Evolutionary conservation across 163 green algal genomes (phyloP), one percentile per base, ranked within the genome.

Genomic region (Volvox carteri): DNA sequence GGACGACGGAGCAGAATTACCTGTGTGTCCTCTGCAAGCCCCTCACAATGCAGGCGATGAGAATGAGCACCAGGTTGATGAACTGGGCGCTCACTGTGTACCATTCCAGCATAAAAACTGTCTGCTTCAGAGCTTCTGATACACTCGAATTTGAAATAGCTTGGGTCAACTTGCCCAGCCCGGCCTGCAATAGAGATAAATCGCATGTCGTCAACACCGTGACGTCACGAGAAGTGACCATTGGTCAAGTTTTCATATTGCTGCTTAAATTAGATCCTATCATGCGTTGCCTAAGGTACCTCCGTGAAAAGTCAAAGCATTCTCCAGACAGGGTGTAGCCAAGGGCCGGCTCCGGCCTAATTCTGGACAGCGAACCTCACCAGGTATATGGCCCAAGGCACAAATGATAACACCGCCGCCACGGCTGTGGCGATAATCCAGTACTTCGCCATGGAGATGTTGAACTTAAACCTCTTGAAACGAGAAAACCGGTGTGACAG

Each of bases 41-140:
- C 73, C 33, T 41, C 16, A 54, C 9, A 14, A 81, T 65, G n/a
- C 75, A 84, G 1, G 50, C 48, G n/a, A 84, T 72, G 30, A 84
- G 1, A 30, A 84, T 70, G 11, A 85, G 37, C 19, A 76, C 8
- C 0, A 85, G 35, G 78, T 85, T 85, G 25, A 85, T 7, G 35
- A 85, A 85, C 56, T 85, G 78, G 5, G 78, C 78, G 11, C 37
- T n/a, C 4, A 85, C 78, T 12, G 78, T 85, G 25, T 85, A 85
- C 78, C 78, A 85, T 30, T 85, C 78, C 0, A 85, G 78, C 78
- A 85, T 85, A 62, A 85, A 54, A 4, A 85, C 56, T 0, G 56
- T 75, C 28, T 85, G 78, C 56, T 85, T 73, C 1, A 58, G 12
- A 0, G 56, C 56, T 7, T 58, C 16, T 5, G 0, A 46, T 4